phyloP scores from a whole-genome alignment of 1,284 basidiomycete species.

The Cronartium quercuum region DNA sequence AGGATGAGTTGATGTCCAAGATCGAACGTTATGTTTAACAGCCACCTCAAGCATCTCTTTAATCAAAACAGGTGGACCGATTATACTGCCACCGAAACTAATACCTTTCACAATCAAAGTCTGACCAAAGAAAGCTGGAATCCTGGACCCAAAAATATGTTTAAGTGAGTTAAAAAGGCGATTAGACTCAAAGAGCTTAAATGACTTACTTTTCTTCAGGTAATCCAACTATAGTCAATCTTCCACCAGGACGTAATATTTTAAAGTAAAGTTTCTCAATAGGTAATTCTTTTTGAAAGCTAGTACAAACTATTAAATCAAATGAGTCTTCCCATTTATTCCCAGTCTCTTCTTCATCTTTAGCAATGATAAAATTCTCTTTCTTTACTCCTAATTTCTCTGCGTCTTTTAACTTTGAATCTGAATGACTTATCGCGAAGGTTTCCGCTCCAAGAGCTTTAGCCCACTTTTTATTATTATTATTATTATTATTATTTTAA shows the following conservation, averaged over 20 bases:
- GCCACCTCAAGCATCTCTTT: slow-evolving; percentile 38
- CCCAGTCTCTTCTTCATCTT: not conserved
- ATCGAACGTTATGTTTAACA: slow-evolving; percentile 24
- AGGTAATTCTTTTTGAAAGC: slow-evolving; percentile 22
- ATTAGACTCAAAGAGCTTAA: not conserved
- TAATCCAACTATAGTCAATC: slow-evolving; percentile 21
- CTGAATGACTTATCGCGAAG: slow-evolving; percentile 26
- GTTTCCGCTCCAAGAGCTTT: slow-evolving; percentile 32
- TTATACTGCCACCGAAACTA: slow-evolving; percentile 29
- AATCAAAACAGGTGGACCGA: slow-evolving; percentile 24
- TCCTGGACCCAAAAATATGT: not conserved
- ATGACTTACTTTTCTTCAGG: slow-evolving; percentile 26
- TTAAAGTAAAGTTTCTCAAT: slow-evolving; percentile 26
- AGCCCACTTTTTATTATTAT: slow-evolving; percentile 36
- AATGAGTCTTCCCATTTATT: slow-evolving; percentile 31
- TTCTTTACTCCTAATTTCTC: slow-evolving; percentile 14
- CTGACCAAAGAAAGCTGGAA: slow-evolving; percentile 25
- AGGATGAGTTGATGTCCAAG: slow-evolving; percentile 19
- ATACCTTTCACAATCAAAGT: slow-evolving; percentile 23
- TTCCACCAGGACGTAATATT: slow-evolving; percentile 5
- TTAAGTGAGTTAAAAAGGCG: not conserved
- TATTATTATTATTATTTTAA: not conserved
- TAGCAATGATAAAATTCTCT: slow-evolving; percentile 29
- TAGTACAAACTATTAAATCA: slow-evolving; percentile 34
- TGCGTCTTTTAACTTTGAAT: slow-evolving; percentile 26